Base-by-base conservation (phyloP, 1,139 yeast genomes). In the Pichia norvegensis region DNA sequence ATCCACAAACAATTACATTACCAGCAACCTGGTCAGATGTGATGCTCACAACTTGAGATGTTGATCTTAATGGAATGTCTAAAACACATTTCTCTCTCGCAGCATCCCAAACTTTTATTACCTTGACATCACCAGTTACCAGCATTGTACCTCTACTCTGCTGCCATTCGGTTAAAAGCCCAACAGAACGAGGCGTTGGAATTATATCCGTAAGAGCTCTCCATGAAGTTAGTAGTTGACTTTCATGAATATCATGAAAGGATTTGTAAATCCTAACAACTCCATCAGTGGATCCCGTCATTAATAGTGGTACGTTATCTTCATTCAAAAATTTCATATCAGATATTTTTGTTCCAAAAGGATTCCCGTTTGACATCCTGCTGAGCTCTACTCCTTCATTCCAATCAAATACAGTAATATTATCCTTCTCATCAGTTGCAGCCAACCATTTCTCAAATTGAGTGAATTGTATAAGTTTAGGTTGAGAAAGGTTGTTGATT, bases 21-120 rank as follows among this genome's bases (percentile, higher is more conserved):
- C 98, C 97, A 0, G 95, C 87, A 11, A 92, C 92, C 62, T 92
- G 97, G 60, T 92, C 99, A 0, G 97, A 87, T 0, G 97, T 88
- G 46, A 92, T 70, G 0, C 95, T 75, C 0, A 96, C 85, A 46
- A 92, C 84, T 13, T 94, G 81, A n/a, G 94, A 81, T 0, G 95
- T 81, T 0, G 96, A 85, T 48, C 96, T 73, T 0, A 95, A 95
- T 0, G 97, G 96, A 43, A 92, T 83, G 59, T 90, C 97, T 27
- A 78, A 78, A 44, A 85, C 72, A 61, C 96, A 84, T 46, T 85
- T 70, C 61, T 92, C 99, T 38, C 97, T 72, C 17, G 95, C 95
- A 0, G 97, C 97, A 67, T 92, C 98, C 98, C 98, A 92, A 1
- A 90, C 73, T 50, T 95, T 71, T 44, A 92, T 87, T 29, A 88